Evolutionary conservation across 257 asterid species (phyloP).

Genomic region (Solanum appendiculatum): DNA sequence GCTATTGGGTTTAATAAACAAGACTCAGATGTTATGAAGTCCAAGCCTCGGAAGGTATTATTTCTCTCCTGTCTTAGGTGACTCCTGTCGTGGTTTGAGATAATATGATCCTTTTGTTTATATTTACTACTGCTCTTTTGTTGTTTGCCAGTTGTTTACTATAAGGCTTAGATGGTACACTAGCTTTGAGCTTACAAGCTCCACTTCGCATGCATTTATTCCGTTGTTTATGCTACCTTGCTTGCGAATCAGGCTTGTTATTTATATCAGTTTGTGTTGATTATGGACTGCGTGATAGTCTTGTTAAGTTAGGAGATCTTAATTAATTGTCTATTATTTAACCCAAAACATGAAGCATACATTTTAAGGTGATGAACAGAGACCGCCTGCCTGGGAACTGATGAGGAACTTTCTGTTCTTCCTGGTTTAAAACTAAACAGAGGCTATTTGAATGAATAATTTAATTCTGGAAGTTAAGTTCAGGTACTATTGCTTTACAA

Average conservation of each 20-base stretch:
- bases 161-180: neutral
- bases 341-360: neutral
- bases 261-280: neutral
- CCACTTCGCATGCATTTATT: neutral
- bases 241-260: neutral
- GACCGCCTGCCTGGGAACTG: neutral
- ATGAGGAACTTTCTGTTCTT: neutral
- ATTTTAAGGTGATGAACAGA: neutral
- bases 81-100: neutral
- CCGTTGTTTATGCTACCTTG: neutral
- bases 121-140: neutral
- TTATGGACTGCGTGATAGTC: neutral
- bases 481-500: neutral
- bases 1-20: slow-evolving; percentile 98
- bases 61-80: neutral
- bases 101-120: neutral
- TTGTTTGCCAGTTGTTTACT: neutral
- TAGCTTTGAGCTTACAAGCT: neutral
- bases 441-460: neutral
- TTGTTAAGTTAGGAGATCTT: neutral
- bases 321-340: neutral
- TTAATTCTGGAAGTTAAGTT: neutral
- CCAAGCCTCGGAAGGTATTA: slow-evolving; percentile 95
- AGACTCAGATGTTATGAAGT: slow-evolving; percentile 96
- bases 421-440: neutral